Percentiles rank a stretch among this genome's conserved stretches.
phyloP scores from a whole-genome alignment of 1,284 basidiomycete species.

The Tranzscheliella williamsii region DNA sequence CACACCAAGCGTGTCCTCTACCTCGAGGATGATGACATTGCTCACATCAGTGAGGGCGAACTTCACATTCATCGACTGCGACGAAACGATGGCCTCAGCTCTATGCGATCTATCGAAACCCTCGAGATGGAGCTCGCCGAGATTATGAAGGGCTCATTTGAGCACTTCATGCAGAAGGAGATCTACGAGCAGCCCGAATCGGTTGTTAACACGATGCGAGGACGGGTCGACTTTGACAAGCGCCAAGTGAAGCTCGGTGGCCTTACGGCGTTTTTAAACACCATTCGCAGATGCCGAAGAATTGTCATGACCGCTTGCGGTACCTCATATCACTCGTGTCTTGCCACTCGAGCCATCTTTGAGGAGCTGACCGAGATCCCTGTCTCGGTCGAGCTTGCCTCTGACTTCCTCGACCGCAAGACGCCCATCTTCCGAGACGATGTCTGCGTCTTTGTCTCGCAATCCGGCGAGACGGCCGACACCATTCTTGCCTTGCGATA shows the following conservation, averaged over 20 bases:
- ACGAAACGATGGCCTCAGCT: conserved; percentile 73
- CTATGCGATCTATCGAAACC: conserved; percentile 95
- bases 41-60: conserved; percentile 92
- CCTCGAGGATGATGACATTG: conserved; percentile 98
- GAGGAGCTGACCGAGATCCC: conserved; percentile 99
- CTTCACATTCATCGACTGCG: conserved; percentile 98
- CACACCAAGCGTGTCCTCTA: conserved; percentile 99
- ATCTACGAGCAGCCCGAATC: conserved; percentile 99
- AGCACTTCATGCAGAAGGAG: conserved; percentile 99
- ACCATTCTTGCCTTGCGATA: conserved; percentile 95
- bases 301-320: conserved; percentile 98
- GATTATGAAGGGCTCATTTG: conserved; percentile 99
- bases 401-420: conserved; percentile 97
- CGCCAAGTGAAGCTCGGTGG: conserved; percentile 92
- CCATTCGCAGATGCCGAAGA: conserved; percentile 90
- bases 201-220: conserved; percentile 99
- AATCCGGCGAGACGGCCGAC: conserved; percentile 98
- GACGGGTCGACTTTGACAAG: conserved; percentile 97
- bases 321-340: conserved; percentile 94
- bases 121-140: conserved; percentile 98
- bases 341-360: conserved; percentile 97
- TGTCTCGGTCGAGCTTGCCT: conserved; percentile 93
- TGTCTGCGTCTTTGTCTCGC: conserved; percentile 93
- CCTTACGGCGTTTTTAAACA: conserved; percentile 88
- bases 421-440: conserved; percentile 99